phyloP scores from a whole-genome alignment of 352 stramenopile genomes.

The Achlya hypogyna region DNA sequence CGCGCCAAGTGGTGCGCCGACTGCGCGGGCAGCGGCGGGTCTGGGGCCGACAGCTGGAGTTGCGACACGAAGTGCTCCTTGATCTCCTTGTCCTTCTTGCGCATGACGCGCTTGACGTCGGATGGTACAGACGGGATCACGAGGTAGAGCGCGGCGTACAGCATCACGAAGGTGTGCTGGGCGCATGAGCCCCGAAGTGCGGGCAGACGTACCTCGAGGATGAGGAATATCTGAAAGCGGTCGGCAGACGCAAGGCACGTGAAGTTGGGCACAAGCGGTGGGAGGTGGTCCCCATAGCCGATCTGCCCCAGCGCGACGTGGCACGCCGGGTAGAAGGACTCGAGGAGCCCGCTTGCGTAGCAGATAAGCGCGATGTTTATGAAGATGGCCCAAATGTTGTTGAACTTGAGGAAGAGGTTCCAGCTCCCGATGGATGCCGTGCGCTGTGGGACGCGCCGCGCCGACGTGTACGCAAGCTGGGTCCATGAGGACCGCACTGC shows the following conservation, averaged over 20 bases:
- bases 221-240: conserved; percentile 8
- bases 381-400: conserved; percentile 21
- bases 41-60: not conserved
- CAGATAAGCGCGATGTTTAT: conserved; percentile 22
- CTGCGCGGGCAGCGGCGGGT: not conserved
- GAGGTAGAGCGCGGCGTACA: conserved; percentile 2
- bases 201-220: conserved; percentile 6
- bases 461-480: conserved; percentile 20
- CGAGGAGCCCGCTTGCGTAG: conserved; percentile 18
- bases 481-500: no score
- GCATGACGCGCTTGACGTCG: conserved; percentile 17
- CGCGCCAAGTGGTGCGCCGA: not conserved
- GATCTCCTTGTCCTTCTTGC: conserved; percentile 11
- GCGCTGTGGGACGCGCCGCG: conserved; percentile 12
- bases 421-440: conserved; percentile 20
- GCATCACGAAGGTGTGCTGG: conserved; percentile 11
- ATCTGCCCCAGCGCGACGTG: not conserved
- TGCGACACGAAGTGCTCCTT: conserved; percentile 17
- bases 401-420: conserved; percentile 20
- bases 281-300: conserved; percentile 12
- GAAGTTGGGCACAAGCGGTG: conserved; percentile 18
- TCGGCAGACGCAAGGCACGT: not conserved
- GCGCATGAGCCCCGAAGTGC: not conserved
- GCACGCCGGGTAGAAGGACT: conserved; percentile 14
- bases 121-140: conserved; percentile 9